These are phyloP conservation scores for Vitrella brassicaformis DNA, from an alignment of 73 alveolate species.

Conservation along the genomic window DNA sequence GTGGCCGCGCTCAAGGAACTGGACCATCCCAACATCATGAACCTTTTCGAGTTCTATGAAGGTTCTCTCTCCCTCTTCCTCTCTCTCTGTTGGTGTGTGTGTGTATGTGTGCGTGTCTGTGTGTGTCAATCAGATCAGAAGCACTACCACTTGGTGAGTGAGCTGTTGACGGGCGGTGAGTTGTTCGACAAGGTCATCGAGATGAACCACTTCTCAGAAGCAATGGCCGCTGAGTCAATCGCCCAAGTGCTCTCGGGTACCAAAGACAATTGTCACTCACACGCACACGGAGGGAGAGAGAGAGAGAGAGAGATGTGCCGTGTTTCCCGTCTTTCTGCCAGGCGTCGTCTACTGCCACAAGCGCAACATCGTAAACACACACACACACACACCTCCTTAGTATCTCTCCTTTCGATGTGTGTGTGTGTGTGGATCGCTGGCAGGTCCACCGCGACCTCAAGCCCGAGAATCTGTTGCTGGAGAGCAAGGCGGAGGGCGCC, in stretches of 20 bases:
- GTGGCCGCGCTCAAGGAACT: not conserved
- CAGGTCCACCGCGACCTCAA: conserved; percentile 46
- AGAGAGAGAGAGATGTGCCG: no score
- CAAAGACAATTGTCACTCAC: no score
- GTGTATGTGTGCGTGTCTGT: no score
- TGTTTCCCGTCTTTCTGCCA: no score
- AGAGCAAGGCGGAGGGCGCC: not conserved
- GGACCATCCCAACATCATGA: not conserved
- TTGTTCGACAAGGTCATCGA: conserved; percentile 14
- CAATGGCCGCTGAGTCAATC: not conserved
- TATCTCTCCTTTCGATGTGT: no score
- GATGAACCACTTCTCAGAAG: conserved; percentile 4
- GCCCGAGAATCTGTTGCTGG: conserved; percentile 23
- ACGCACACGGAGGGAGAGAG: no score
- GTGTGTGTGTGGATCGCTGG: no score
- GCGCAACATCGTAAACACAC: conserved; percentile 13
- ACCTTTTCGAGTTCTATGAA: not conserved
- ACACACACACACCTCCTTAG: no score
- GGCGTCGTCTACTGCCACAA: conserved; percentile 22
- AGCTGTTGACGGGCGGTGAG: conserved; percentile 21
- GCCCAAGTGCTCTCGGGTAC: no score
- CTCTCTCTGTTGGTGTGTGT: no score
- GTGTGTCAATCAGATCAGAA: conserved; percentile 9
- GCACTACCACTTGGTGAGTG: conserved; percentile 13
- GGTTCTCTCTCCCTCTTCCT: no score